Evolutionary conservation across 2,329 filamentous ascomycete species (phyloP), one percentile per base, ranked within the genome.

Genomic region (Sphaerulina musiva): DNA sequence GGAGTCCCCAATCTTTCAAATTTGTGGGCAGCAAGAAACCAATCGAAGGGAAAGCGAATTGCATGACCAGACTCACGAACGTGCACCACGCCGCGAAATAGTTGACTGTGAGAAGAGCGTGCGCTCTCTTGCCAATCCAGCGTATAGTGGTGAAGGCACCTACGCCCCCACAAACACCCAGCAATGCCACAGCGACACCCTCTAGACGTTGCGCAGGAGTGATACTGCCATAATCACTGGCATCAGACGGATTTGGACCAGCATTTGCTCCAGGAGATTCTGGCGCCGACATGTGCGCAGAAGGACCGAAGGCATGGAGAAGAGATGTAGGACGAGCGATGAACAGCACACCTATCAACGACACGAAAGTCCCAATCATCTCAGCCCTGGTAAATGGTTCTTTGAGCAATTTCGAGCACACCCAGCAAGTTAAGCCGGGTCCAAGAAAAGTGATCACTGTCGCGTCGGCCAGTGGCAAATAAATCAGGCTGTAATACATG

Each of bases 391-490:
- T 89, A 67, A 92, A 95, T 0, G 86, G 85, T 63, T 95, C 89
- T 48, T 83, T 80, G 53, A 85, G 79, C 38, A 91, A 72, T 52
- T 90, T 75, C 36, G 86, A 89, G 68, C 89, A 95, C 14, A 86
- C 79, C 73, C 91, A 89, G 54, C 87, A 89, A 17, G 88, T 81
- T 5, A 95, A 77, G 11, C 85, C 85, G 0, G 91, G 91, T 0
- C 86, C 82, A 5, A 95, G 78, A 67, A 95, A 96, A 7, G 89
- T 93, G 50, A 96, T 85, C 34, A 95, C 90, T 0, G 88, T 93
- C 2, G 90, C 89, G 68, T 95, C 90, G 12, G 89, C 86, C 2
- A 95, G 78, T 0, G 89, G 87, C 2, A 95, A 80, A 64, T 95
- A 95, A 66, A 87, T 80, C 54, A 87, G 73, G 6, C 26, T 6